These are phyloP conservation scores for Cladosporium cucumerinum DNA, from an alignment of 2,329 filamentous ascomycete genomes.

Conservation along the genomic window DNA sequence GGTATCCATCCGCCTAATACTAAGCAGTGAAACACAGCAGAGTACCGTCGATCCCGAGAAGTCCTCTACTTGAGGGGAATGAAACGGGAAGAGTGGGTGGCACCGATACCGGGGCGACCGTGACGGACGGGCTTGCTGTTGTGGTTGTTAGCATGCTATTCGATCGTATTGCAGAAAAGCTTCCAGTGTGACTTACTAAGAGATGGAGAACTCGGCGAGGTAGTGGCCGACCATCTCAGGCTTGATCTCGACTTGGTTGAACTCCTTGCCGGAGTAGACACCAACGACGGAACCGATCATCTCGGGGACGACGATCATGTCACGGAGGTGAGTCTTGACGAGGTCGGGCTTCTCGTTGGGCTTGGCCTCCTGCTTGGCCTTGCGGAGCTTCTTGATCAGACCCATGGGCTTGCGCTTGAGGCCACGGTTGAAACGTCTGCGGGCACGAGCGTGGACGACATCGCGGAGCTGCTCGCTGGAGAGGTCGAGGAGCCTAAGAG, in stretches of 20 bases:
- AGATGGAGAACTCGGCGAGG: conserved; percentile 98
- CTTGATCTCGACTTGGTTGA: conserved; percentile 99
- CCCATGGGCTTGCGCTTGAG: conserved; percentile 99
- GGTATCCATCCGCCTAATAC: conserved; percentile 8
- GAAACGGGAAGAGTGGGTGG: conserved; percentile 99
- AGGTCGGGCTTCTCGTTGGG: conserved; percentile 99
- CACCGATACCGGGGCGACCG: conserved; percentile 99
- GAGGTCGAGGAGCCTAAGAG: conserved; percentile 82
- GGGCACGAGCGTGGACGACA: conserved; percentile 98
- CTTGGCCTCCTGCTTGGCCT: conserved; percentile 97
- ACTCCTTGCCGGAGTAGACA: conserved; percentile 99
- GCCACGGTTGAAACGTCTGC: conserved; percentile 98
- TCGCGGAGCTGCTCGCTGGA: conserved; percentile 97
- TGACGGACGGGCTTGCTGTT: conserved; percentile 98
- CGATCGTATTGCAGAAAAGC: neutral
- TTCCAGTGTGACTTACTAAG: conserved; percentile 72
- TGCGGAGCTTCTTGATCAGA: conserved; percentile 99
- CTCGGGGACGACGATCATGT: conserved; percentile 99
- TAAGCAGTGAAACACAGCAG: conserved; percentile 1
- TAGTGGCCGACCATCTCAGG: conserved; percentile 99
- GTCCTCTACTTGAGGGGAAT: conserved; percentile 91
- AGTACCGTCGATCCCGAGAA: conserved; percentile 5
- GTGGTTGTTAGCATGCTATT: conserved; percentile 48
- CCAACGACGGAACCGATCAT: conserved; percentile 99
- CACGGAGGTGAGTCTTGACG: conserved; percentile 98